These are phyloP conservation scores for Phialophora macrospora DNA, from an alignment of 2,329 filamentous ascomycete species.

Conservation along the genomic window DNA sequence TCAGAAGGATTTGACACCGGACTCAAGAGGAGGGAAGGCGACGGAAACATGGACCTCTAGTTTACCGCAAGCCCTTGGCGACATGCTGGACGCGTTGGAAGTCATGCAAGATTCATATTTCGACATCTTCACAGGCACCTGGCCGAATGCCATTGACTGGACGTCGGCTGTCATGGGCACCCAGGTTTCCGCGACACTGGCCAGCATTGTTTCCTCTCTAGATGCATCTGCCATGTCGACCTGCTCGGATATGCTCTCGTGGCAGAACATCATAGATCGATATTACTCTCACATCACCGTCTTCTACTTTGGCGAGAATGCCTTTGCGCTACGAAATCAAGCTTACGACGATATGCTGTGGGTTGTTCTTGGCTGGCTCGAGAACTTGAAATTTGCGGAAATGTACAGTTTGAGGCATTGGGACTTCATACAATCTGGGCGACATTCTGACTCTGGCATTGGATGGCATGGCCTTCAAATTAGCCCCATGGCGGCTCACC, in stretches of 20 bases:
- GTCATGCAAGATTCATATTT: conserved; percentile 82
- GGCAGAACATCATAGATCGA: conserved; percentile 79
- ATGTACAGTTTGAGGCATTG: conserved; percentile 71
- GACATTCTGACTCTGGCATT: conserved; percentile 37
- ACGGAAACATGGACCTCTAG: conserved; percentile 9
- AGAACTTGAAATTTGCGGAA: conserved; percentile 75
- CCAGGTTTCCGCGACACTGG: conserved; percentile 73
- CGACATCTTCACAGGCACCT: conserved; percentile 74
- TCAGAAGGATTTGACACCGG: conserved; percentile 23
- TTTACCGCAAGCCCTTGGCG: conserved; percentile 18
- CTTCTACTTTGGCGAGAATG: conserved; percentile 87
- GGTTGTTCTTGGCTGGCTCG: conserved; percentile 91
- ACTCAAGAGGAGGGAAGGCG: conserved; percentile 23
- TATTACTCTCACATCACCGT: conserved; percentile 78
- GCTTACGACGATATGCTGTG: conserved; percentile 95
- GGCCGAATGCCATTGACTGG: conserved; percentile 90
- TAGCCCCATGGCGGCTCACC: conserved; percentile 76
- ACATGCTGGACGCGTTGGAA: conserved; percentile 67
- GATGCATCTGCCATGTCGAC: conserved; percentile 45
- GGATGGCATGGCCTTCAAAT: conserved; percentile 79
- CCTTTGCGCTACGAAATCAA: conserved; percentile 72
- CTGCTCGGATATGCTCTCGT: conserved; percentile 51
- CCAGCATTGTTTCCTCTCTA: conserved; percentile 66
- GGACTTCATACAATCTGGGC: conserved; percentile 34
- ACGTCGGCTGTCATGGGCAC: conserved; percentile 85